Evolutionary conservation across 441 rosid species (phyloP), one percentile per base, ranked within the genome.

Genomic region (Arabidopsis lyrata): DNA sequence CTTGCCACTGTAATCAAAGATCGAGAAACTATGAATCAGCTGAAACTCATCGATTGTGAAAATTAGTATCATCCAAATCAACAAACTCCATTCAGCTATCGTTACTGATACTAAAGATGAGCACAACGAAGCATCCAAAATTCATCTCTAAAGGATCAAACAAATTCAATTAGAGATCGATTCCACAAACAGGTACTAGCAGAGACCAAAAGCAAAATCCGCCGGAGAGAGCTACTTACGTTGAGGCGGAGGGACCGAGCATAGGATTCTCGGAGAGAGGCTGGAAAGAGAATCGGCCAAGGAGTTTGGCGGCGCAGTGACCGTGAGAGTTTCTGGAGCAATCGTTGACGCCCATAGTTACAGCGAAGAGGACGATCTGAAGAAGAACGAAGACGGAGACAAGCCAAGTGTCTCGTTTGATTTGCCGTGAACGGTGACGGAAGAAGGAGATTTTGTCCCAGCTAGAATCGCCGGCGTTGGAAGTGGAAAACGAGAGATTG

Each of bases 161-260:
- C 7, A 27, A 1, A 70, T 20, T 70, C 72, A 55, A 39, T 12
- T 12, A 24, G 41, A 48, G 9, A 6, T 47, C 53, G 54, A 70
- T 57, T 71, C 52, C 68, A 58, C 24, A 64, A 48, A 18, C 5
- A 3, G 3, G 1, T 5, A 32, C 38, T 11, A 50, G 29, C 38
- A 63, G 47, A 54, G 9, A 63, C 48, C 18, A 5, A 70, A 34
- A 72, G 3, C 18, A 5, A 52, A 18, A 53, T 53, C 6, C 47
- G 0, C 1, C 13, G n/a, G n/a, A 69, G 44, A 45, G 44, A 67
- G 63, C 41, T 10, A 67, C 92, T 73, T 16, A 87, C 96, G 95
- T 81, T 38, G 97, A 95, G 62, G 97, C 87, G 45, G 95, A 88
- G 44, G 96, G 96, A 8, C 97, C 97, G 54, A 92, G 91, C 72